Conservation (phyloP, 257 asterid species). For the Ligustrum vulgare region DNA sequence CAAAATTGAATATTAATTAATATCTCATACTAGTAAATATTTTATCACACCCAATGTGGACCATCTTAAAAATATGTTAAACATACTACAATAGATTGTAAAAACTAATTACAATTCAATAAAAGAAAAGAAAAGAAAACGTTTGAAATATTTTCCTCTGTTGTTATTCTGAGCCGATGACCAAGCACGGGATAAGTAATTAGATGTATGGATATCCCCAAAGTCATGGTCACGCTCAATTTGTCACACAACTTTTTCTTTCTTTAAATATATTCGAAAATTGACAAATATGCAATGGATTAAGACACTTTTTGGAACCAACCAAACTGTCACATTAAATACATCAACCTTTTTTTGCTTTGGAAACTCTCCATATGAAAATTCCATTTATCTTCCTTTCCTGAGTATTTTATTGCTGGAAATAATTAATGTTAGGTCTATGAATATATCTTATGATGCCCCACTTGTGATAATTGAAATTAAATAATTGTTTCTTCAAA, state of each 20-base stretch:
- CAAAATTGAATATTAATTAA: not conserved
- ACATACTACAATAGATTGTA: too few species aligned
- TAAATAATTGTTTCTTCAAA: not conserved
- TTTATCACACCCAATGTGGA: too few species aligned
- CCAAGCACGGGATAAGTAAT: too few species aligned
- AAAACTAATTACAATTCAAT: too few species aligned
- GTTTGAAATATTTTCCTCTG: too few species aligned
- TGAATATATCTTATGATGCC: conserved; percentile 11
- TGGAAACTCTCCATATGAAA: conserved; percentile 15
- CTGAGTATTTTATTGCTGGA: conserved; percentile 17
- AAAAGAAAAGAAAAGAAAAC: too few species aligned
- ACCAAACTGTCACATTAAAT: not conserved
- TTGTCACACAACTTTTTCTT: not conserved
- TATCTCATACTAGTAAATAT: too few species aligned
- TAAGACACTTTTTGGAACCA: conserved; percentile 23
- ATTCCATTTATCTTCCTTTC: conserved; percentile 18
- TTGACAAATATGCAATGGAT: conserved; percentile 24
- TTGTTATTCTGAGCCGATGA: too few species aligned
- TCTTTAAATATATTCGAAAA: conserved; percentile 14
- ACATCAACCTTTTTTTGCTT: not conserved
- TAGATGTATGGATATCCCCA: not conserved
- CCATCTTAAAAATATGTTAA: too few species aligned
- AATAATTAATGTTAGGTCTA: conserved; percentile 16
- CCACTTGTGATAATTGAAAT: not conserved
- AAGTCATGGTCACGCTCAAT: not conserved